A percentile compares a stretch with the other conserved stretches of the same genome.
These are phyloP conservation scores for Ulota crispa DNA, from an alignment of 225 moss, liverwort and hornwort genomes.

Conservation along the genomic window DNA sequence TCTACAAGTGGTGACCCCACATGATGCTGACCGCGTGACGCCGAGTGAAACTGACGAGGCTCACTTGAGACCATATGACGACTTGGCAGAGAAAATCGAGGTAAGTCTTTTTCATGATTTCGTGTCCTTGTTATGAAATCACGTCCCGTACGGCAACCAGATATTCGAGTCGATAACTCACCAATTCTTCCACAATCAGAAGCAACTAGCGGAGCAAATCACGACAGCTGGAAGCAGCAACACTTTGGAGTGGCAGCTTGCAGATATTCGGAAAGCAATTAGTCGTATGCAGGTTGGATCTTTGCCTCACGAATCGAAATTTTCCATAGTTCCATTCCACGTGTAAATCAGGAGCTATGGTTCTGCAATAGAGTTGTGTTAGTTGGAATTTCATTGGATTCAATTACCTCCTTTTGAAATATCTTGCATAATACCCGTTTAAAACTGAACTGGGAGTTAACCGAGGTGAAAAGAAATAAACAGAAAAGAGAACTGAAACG, in stretches of 20 bases:
- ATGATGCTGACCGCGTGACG: conserved; percentile 14
- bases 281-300: conserved; percentile 42
- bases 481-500: background rate
- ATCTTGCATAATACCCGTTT: background rate
- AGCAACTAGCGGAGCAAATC: conserved; percentile 27
- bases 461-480: too few relatives aligned
- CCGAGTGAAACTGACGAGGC: conserved; percentile 20
- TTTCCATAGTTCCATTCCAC: background rate
- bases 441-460: background rate
- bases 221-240: conserved; percentile 26
- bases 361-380: background rate
- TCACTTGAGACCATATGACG: conserved; percentile 14
- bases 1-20: conserved; percentile 9
- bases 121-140: background rate
- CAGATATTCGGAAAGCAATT: conserved; percentile 48
- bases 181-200: conserved; percentile 17
- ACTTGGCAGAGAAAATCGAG: conserved; percentile 27
- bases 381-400: background rate
- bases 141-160: background rate
- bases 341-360: background rate
- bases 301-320: background rate
- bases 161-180: conserved; percentile 9
- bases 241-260: conserved; percentile 49
- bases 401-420: background rate
- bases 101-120: conserved; percentile 5